These are phyloP conservation scores for Arthrobotrys musiformis DNA, from an alignment of 2,329 filamentous ascomycete species.

Conservation along the genomic window DNA sequence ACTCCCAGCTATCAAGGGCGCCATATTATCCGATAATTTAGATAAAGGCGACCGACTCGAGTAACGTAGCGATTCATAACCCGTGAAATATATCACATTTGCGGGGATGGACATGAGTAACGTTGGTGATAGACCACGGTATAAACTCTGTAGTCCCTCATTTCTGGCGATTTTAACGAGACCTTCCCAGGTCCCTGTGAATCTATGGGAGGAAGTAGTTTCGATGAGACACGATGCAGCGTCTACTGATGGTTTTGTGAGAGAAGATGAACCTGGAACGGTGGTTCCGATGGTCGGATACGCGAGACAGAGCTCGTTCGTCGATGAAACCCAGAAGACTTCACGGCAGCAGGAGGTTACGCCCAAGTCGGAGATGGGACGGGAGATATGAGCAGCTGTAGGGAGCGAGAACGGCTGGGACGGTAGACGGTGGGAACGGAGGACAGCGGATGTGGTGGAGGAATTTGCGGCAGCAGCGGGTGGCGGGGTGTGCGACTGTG, in stretches of 20 bases:
- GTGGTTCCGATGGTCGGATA: conserved; percentile 67
- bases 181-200: conserved; percentile 91
- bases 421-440: conserved; percentile 64
- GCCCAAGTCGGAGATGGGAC: conserved; percentile 82
- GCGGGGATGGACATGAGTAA: conserved; percentile 91
- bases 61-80: conserved; percentile 92
- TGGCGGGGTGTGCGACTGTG: conserved; percentile 70
- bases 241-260: conserved; percentile 62
- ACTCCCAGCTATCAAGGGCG: conserved; percentile 82
- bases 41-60: conserved; percentile 78
- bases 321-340: conserved; percentile 94
- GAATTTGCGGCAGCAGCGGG: conserved; percentile 2
- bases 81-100: conserved; percentile 98
- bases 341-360: conserved; percentile 95
- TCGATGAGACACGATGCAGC: conserved; percentile 83
- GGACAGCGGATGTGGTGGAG: background rate
- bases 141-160: conserved; percentile 85
- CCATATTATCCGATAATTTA: conserved; percentile 74
- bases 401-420: conserved; percentile 66
- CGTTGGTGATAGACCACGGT: conserved; percentile 93
- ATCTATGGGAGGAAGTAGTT: conserved; percentile 82
- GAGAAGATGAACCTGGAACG: conserved; percentile 63
- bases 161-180: conserved; percentile 93
- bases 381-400: conserved; percentile 70
- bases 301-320: conserved; percentile 82